phyloP scores from a whole-genome alignment of 129 eudicot genomes.

The Oenanthe sinensis region DNA sequence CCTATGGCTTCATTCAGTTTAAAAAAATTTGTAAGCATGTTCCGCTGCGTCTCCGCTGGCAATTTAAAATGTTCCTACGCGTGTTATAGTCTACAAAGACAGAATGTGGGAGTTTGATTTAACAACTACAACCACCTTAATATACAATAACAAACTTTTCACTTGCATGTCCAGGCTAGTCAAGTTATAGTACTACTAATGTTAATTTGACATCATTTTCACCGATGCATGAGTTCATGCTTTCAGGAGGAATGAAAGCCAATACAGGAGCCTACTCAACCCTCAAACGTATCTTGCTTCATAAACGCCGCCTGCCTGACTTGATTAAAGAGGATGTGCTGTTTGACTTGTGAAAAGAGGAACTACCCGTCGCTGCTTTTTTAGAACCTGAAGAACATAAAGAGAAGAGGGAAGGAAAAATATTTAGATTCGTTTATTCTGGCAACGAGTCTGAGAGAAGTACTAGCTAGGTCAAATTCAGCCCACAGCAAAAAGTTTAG shows the following conservation, averaged over 20 bases:
- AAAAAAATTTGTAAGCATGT: too few species aligned
- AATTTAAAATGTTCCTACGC: too few species aligned
- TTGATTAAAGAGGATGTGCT: slow-evolving; percentile 6
- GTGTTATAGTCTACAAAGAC: too few species aligned
- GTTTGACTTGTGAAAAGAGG: slow-evolving; percentile 5
- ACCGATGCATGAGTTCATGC: not conserved
- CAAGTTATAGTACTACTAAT: not conserved
- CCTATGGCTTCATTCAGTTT: too few species aligned
- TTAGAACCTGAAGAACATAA: slow-evolving; percentile 24
- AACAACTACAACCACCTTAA: not conserved
- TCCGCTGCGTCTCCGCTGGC: too few species aligned
- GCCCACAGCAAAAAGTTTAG: not conserved
- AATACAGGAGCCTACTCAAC: too few species aligned
- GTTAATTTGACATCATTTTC: not conserved
- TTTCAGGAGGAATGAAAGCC: not conserved
- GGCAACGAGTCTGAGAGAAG: not conserved
- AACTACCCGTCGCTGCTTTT: slow-evolving; percentile 20
- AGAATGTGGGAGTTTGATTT: too few species aligned
- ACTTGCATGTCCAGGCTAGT: not conserved
- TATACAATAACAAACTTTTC: not conserved
- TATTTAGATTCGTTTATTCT: not conserved
- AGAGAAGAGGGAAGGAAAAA: not conserved
- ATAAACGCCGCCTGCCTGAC: slow-evolving; percentile 25
- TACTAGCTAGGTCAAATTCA: not conserved
- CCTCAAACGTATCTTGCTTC: not conserved